Conservation (phyloP, 2,329 filamentous ascomycete genomes). For the Atkinsonella hypoxylon region DNA sequence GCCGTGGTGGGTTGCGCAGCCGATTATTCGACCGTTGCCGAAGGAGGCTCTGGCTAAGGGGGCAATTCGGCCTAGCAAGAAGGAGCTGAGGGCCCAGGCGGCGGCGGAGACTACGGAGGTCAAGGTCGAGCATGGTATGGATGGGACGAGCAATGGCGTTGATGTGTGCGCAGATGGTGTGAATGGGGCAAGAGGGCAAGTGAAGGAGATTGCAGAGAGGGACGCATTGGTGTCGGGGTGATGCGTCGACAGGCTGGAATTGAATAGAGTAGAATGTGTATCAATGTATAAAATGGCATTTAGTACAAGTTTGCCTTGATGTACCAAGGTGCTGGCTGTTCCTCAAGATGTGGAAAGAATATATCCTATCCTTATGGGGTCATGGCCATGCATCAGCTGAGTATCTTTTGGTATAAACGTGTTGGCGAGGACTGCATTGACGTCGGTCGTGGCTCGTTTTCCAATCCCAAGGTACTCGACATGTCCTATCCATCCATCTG, state of each 20-base stretch:
- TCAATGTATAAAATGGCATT: too few species aligned
- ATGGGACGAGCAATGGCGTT: slow-evolving; percentile 30
- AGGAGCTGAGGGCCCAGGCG: slow-evolving; percentile 29
- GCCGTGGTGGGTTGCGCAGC: slow-evolving; percentile 85
- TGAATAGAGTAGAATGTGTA: neutral
- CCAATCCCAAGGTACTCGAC: too few species aligned
- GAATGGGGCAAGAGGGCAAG: slow-evolving; percentile 13
- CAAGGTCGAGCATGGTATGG: neutral
- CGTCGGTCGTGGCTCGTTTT: too few species aligned
- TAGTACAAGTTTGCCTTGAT: too few species aligned
- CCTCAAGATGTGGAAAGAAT: too few species aligned
- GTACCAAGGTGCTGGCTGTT: too few species aligned
- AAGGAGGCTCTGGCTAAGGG: slow-evolving; percentile 79
- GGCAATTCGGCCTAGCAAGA: slow-evolving; percentile 62
- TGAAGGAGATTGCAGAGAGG: neutral
- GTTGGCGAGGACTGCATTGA: too few species aligned
- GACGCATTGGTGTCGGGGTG: slow-evolving; percentile 3
- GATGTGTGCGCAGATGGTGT: slow-evolving; percentile 12
- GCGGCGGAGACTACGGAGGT: slow-evolving; percentile 6
- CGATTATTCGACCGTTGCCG: slow-evolving; percentile 74
- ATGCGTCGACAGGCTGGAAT: neutral
- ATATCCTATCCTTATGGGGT: too few species aligned
- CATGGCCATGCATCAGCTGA: too few species aligned
- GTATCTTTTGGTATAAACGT: too few species aligned
- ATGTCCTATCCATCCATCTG: too few species aligned